Conservation (phyloP, 169 alveolate genomes). For the Besnoitia besnoiti region DNA sequence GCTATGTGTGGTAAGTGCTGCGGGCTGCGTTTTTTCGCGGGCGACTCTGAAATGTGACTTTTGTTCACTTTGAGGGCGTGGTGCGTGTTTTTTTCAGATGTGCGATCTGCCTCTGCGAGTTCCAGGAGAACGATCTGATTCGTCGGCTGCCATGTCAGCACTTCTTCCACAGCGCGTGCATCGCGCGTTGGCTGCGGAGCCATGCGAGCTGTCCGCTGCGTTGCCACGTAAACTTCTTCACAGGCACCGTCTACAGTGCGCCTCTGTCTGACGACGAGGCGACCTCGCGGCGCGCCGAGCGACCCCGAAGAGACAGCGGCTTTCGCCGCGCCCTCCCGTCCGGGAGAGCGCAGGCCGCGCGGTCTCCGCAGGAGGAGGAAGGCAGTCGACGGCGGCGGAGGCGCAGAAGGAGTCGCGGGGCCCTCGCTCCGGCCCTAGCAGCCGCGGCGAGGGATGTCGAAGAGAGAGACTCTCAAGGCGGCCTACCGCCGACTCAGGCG, state of each 20-base stretch:
- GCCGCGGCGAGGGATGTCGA: no score
- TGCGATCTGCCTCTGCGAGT: conserved; percentile 54
- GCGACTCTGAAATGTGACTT: background rate
- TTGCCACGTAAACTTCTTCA: conserved; percentile 38
- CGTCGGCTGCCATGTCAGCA: conserved; percentile 83
- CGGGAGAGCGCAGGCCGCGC: no score
- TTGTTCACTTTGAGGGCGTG: background rate
- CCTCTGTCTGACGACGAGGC: background rate
- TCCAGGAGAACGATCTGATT: conserved; percentile 34
- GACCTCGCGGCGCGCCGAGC: background rate
- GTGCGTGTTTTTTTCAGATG: background rate
- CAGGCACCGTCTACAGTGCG: background rate
- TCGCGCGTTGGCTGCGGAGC: conserved; percentile 80
- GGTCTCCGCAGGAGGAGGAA: no score
- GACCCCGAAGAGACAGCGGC: background rate
- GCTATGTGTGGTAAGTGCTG: background rate
- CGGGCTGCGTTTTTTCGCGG: background rate
- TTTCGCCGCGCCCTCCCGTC: no score
- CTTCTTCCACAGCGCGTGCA: conserved; percentile 79
- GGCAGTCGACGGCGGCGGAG: no score
- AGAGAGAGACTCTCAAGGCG: no score
- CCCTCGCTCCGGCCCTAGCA: no score
- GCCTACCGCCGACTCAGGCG: no score
- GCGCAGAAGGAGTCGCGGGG: no score
- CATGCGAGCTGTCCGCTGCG: conserved; percentile 72